These are phyloP conservation scores for Xylariaceae sp. DNA, from an alignment of 2,329 filamentous ascomycete genomes.

Conservation along the genomic window DNA sequence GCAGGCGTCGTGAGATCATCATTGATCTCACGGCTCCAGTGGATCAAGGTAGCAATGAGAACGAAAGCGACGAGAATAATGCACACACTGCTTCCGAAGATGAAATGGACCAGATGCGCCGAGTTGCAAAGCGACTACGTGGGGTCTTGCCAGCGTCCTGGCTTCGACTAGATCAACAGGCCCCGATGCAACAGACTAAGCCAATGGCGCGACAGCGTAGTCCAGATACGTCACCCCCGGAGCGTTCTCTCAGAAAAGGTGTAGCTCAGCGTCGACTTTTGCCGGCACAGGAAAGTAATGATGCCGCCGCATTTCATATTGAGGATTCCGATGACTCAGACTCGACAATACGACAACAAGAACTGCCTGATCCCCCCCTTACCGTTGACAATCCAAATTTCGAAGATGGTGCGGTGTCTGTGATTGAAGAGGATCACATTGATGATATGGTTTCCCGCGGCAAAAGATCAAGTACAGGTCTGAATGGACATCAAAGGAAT, in stretches of 20 bases:
- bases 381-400: conserved; percentile 18
- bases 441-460: conserved; percentile 45
- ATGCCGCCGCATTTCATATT: conserved; percentile 36
- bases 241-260: conserved; percentile 40
- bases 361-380: conserved; percentile 1
- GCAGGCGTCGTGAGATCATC: conserved; percentile 8
- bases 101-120: conserved; percentile 32
- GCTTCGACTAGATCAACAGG: conserved; percentile 54
- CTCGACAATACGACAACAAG: conserved; percentile 20
- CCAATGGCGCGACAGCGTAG: conserved; percentile 29
- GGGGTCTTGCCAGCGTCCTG: conserved; percentile 64
- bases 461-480: conserved; percentile 36
- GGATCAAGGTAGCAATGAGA: conserved; percentile 21
- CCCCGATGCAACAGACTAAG: conserved; percentile 32
- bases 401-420: conserved; percentile 36
- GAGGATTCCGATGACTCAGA: conserved; percentile 43
- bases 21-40: conserved; percentile 28
- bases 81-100: conserved; percentile 34
- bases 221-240: conserved; percentile 33
- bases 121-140: conserved; percentile 43
- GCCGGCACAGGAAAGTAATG: conserved; percentile 28
- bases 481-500: conserved; percentile 24
- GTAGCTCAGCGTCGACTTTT: conserved; percentile 44
- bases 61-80: conserved; percentile 7
- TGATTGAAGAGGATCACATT: conserved; percentile 47